Conservation (phyloP, 495 filamentous ascomycete genomes). For the Penicillium goetzii region DNA sequence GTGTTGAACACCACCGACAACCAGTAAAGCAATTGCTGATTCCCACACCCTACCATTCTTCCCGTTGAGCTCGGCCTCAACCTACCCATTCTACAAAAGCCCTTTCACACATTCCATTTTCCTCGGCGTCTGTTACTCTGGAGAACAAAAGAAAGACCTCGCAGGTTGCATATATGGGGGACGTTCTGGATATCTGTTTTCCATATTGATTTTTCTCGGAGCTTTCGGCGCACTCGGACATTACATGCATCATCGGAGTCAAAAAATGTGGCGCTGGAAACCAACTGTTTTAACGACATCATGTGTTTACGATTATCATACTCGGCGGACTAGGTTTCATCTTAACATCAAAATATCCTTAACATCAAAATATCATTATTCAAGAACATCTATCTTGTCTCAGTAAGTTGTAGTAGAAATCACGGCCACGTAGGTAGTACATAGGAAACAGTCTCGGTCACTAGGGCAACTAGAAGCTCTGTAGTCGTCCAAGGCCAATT, state of each 20-base stretch:
- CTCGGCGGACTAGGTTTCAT: background rate
- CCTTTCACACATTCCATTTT: slow-evolving; percentile 11
- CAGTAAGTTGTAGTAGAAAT: background rate
- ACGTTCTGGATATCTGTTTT: slow-evolving; percentile 8
- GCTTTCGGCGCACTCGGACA: slow-evolving; percentile 23
- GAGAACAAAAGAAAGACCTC: slow-evolving; percentile 17
- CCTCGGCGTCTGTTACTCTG: slow-evolving; percentile 19
- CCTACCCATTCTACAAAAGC: slow-evolving; percentile 3
- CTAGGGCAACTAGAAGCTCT: background rate
- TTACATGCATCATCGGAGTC: slow-evolving; percentile 22
- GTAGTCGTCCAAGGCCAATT: background rate
- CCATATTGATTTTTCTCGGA: slow-evolving; percentile 22
- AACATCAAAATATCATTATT: slow-evolving; percentile 11
- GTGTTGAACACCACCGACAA: slow-evolving; percentile 28
- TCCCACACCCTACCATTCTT: background rate
- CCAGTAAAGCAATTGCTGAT: background rate
- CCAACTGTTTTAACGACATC: slow-evolving; percentile 23
- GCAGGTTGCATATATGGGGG: slow-evolving; percentile 22
- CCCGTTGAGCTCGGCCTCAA: slow-evolving; percentile 17
- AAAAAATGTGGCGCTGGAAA: slow-evolving; percentile 21
- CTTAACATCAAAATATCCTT: slow-evolving; percentile 13
- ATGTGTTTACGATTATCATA: slow-evolving; percentile 22
- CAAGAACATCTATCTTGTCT: background rate
- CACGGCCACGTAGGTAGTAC: too few species aligned
- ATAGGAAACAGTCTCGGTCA: background rate